Evolutionary conservation across 2,329 filamentous ascomycete species (phyloP).

Genomic region (Colletotrichum camelliae): DNA sequence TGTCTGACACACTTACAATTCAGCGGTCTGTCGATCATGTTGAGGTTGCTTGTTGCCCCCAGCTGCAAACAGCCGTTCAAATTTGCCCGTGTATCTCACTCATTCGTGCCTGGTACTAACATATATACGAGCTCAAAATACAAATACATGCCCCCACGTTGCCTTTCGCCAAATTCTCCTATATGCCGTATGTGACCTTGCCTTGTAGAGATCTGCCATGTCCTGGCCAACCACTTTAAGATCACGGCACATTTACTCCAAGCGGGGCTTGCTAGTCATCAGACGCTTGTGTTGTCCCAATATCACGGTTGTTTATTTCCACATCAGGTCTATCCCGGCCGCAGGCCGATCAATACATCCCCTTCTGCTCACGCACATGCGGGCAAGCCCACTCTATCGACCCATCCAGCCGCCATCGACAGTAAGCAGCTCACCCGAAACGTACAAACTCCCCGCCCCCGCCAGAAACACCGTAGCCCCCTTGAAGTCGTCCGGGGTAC

Average conservation of each 20-base stretch:
- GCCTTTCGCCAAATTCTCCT: neutral
- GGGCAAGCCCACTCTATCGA: conserved; percentile 52
- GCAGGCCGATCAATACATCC: neutral
- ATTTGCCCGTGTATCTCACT: neutral
- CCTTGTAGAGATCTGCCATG: neutral
- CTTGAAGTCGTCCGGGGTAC: conserved; percentile 84
- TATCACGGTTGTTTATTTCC: neutral
- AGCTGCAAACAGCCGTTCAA: neutral
- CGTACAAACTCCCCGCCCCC: conserved; percentile 76
- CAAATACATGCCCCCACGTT: neutral
- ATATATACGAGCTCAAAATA: neutral
- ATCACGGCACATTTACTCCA: neutral
- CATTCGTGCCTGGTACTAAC: no score
- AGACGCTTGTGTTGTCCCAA: neutral
- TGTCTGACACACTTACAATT: neutral
- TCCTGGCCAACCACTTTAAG: neutral
- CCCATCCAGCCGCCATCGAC: conserved; percentile 97
- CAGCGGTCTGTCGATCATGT: neutral
- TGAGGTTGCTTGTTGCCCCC: neutral
- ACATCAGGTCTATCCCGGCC: neutral
- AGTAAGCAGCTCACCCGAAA: conserved; percentile 80
- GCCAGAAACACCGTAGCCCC: conserved; percentile 80
- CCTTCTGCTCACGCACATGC: neutral
- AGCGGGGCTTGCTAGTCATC: neutral
- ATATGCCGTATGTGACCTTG: neutral